These are phyloP conservation scores for Brassica balearica DNA, from an alignment of 441 rosid genomes.

Conservation along the genomic window DNA sequence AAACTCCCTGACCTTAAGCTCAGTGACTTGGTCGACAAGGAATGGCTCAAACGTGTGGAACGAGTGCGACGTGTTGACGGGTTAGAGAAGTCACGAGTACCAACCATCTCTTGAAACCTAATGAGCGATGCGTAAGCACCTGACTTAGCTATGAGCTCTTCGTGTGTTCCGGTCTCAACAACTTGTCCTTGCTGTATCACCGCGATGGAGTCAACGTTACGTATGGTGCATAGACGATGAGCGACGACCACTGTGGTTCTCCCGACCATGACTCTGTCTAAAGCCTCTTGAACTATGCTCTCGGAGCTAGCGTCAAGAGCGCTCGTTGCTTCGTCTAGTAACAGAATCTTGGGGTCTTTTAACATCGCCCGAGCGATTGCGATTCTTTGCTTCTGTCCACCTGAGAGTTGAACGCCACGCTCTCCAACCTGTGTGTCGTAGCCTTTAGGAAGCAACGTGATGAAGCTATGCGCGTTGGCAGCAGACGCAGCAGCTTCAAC, in stretches of 20 bases:
- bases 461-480: conserved; percentile 94
- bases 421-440: conserved; percentile 98
- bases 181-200: conserved; percentile 97
- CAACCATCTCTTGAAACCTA: conserved; percentile 94
- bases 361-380: conserved; percentile 98
- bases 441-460: conserved; percentile 87
- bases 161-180: conserved; percentile 96
- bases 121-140: conserved; percentile 90
- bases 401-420: conserved; percentile 97
- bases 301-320: conserved; percentile 99
- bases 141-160: conserved; percentile 78
- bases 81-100: conserved; percentile 84
- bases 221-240: conserved; percentile 93
- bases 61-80: conserved; percentile 91
- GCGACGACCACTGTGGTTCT: conserved; percentile 97
- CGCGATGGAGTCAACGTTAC: conserved; percentile 90
- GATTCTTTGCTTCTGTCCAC: conserved; percentile 97
- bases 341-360: conserved; percentile 92
- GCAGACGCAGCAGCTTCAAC: conserved; percentile 94
- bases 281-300: conserved; percentile 97
- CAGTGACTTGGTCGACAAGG: conserved; percentile 91
- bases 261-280: conserved; percentile 96
- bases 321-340: conserved; percentile 97
- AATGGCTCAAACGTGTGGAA: conserved; percentile 87
- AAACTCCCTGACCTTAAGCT: conserved; percentile 97